Evolutionary conservation across 140 eudicot species (phyloP).

Genomic region (Oenanthe javanica): DNA sequence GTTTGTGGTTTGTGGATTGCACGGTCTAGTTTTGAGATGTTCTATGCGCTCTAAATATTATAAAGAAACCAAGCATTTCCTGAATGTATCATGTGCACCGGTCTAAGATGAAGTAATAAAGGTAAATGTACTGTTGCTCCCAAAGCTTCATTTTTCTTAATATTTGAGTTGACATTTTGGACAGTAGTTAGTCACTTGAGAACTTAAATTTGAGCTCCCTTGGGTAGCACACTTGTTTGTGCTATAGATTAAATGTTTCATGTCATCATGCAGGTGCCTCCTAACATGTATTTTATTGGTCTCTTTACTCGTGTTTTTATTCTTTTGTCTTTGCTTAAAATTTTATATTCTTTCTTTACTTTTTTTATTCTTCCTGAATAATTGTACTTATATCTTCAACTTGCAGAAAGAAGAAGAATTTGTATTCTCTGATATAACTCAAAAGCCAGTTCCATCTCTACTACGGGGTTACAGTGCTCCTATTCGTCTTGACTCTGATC

Average conservation of each 20-base stretch:
- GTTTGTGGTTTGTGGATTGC: not conserved
- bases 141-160: not conserved
- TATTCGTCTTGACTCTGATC: slow-evolving; percentile 83
- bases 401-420: slow-evolving; percentile 89
- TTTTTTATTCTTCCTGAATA: not conserved
- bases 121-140: not conserved
- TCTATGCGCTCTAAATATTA: not conserved
- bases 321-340: not conserved
- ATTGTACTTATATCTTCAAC: not conserved
- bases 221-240: not conserved
- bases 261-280: not conserved
- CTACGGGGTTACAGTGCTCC: slow-evolving; percentile 95
- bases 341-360: not conserved
- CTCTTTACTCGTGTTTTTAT: not conserved
- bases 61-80: not conserved
- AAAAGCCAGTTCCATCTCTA: slow-evolving; percentile 81
- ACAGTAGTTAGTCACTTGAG: not conserved
- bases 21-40: not conserved
- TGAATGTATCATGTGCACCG: not conserved
- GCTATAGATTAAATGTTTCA: not conserved
- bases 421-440: slow-evolving; percentile 58
- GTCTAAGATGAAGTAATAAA: not conserved
- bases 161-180: not conserved
- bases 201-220: not conserved
- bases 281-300: not conserved